These are phyloP conservation scores for Candida anglica DNA, from an alignment of 805 yeast genomes.

Conservation along the genomic window DNA sequence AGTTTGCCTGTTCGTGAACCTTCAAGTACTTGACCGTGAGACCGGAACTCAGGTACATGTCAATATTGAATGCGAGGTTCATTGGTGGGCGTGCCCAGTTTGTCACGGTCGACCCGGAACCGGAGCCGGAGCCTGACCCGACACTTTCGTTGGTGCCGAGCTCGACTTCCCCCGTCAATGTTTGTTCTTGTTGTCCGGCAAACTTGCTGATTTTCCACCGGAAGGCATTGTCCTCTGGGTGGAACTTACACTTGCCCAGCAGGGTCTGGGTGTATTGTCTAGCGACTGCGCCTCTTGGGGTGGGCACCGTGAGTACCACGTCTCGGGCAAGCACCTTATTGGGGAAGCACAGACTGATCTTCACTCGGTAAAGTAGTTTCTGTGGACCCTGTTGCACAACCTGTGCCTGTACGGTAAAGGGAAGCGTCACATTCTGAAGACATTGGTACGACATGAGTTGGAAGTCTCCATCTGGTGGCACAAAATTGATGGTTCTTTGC, in stretches of 20 bases:
- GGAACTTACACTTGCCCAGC: conserved; percentile 57
- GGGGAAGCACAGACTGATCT: conserved; percentile 59
- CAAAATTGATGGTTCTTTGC: conserved; percentile 61
- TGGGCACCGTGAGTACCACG: conserved; percentile 62
- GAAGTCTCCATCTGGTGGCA: conserved; percentile 87
- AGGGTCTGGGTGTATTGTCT: conserved; percentile 30
- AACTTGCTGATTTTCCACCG: conserved; percentile 70
- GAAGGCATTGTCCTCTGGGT: conserved; percentile 60
- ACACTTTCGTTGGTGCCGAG: conserved; percentile 24
- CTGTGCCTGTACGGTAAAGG: conserved; percentile 63
- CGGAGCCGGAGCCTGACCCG: conserved; percentile 13
- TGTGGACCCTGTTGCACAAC: conserved; percentile 42
- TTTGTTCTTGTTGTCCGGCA: conserved; percentile 61
- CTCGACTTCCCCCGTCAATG: conserved; percentile 49
- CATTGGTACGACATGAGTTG: conserved; percentile 71
- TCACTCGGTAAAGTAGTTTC: conserved; percentile 53
- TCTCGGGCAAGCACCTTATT: conserved; percentile 57
- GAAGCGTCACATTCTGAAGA: conserved; percentile 52
- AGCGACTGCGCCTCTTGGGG: conserved; percentile 43
- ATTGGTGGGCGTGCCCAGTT: conserved; percentile 76
- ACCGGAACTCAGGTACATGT: conserved; percentile 77
- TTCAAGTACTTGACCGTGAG: conserved; percentile 67
- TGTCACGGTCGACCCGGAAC: conserved; percentile 7
- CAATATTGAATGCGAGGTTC: conserved; percentile 59
- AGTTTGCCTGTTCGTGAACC: conserved; percentile 55